Evolutionary conservation across 176 grass and related monocot species (phyloP).

Genomic region (Oryza rufipogon): DNA sequence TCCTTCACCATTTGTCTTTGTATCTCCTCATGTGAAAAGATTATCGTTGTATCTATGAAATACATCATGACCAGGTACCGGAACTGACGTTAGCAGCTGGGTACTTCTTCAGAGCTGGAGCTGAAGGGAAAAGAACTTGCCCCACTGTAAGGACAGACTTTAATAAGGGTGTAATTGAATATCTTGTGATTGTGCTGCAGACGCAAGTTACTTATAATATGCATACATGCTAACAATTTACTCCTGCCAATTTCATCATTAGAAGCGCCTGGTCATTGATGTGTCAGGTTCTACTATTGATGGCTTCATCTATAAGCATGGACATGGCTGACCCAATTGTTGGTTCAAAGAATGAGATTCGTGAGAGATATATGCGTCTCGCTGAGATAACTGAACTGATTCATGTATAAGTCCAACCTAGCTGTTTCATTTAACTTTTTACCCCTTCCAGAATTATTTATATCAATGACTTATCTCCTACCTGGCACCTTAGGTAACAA

Average conservation of each 20-base stretch:
- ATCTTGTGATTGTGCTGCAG: background rate
- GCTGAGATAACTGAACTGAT: conserved; percentile 84
- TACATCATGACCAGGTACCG: conserved; percentile 45
- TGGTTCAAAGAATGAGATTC: conserved; percentile 32
- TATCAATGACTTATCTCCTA: conserved; percentile 1
- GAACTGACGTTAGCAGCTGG: conserved; percentile 64
- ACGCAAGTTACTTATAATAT: background rate
- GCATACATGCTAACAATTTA: background rate
- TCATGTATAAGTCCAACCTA: conserved; percentile 42
- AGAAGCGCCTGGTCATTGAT: conserved; percentile 13
- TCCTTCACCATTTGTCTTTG: background rate
- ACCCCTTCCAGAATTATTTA: background rate
- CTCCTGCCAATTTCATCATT: background rate
- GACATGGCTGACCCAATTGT: background rate
- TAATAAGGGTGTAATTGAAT: background rate
- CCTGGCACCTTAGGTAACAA: conserved; percentile 60
- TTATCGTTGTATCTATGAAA: conserved; percentile 3
- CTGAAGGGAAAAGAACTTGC: conserved; percentile 69
- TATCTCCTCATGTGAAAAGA: background rate
- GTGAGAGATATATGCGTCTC: conserved; percentile 44
- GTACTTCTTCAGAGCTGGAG: conserved; percentile 71
- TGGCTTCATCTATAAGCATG: conserved; percentile 59
- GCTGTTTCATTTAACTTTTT: conserved; percentile 15
- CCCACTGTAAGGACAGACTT: conserved; percentile 53
- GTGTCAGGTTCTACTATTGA: conserved; percentile 59